phyloP scores from a whole-genome alignment of 345 rosid species.

The Gossypium bickii region DNA sequence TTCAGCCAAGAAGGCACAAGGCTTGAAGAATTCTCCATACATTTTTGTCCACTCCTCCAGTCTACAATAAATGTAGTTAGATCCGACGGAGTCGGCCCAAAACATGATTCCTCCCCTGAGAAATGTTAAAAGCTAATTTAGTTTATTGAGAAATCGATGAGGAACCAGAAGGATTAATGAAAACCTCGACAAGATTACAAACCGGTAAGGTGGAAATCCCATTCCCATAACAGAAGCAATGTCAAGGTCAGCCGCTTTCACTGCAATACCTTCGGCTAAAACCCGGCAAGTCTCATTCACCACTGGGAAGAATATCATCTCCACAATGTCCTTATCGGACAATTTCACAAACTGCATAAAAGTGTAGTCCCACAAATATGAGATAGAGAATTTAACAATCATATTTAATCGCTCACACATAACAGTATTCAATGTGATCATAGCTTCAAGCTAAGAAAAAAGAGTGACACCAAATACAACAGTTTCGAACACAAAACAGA shows the following conservation, averaged over 20 bases:
- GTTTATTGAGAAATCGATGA: not conserved
- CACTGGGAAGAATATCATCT: conserved; percentile 92
- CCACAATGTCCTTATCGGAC: conserved; percentile 77
- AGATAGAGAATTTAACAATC: not conserved
- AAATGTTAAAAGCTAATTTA: conserved; percentile 15
- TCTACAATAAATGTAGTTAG: conserved; percentile 62
- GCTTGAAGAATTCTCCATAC: conserved; percentile 89
- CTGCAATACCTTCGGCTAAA: conserved; percentile 86
- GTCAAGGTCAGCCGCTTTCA: conserved; percentile 92
- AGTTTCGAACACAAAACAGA: conserved; percentile 22
- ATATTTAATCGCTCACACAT: not conserved
- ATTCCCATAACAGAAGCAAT: conserved; percentile 83
- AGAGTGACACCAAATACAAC: conserved; percentile 1
- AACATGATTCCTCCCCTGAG: conserved; percentile 88
- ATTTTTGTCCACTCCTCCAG: conserved; percentile 74
- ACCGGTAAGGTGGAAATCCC: conserved; percentile 98
- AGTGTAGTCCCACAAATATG: conserved; percentile 7
- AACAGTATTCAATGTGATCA: not conserved
- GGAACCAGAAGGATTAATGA: not conserved
- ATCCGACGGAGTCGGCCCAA: conserved; percentile 90
- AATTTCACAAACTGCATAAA: conserved; percentile 55
- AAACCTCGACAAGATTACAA: conserved; percentile 7
- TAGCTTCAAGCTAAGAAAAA: conserved; percentile 10
- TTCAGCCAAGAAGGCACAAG: conserved; percentile 80
- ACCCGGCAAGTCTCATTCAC: conserved; percentile 95